Base-by-base conservation (phyloP, 257 asterid species). In the Scutellaria barbata region DNA sequence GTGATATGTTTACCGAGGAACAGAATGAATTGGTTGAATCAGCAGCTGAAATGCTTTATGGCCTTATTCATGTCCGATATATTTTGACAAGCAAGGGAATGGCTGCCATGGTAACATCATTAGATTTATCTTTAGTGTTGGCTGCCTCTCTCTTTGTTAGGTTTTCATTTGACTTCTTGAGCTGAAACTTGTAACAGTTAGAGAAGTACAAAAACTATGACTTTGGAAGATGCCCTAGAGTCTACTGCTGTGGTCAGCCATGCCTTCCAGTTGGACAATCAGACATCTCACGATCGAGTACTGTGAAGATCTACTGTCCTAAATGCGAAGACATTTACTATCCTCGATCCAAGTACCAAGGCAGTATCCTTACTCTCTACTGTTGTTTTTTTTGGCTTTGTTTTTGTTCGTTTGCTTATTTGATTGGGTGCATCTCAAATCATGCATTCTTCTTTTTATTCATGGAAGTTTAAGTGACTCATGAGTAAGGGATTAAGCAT, bases 251-350 rank as follows among this genome's bases (percentile, higher is more conserved):
- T 78, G 98, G 98, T 42, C 96, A 90, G 83, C 96, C 98, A 67
- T 90, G 98, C 81, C 96, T 93, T 75, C 98, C 98, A 5, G 97
- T 93, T 77, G 98, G 98, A 55, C 97, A 88, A 80, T 93, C 98
- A 42, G 97, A 93, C 76, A 85, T 93, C 74, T 95, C 96, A 1
- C 95, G 94, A 11, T 89, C 95, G 39, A 93, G 97, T 77, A 90
- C 96, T 0, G 97, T 90, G 65, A 93, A 93, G 85, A 93, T 90
- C 47, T 93, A 90, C 76, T 93, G 98, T 76, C 96, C 98, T 68
- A 90, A 88, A 79, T 93, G 98, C 33, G 98, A 93, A 72, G 97
- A 93, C 75, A 86, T 93, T 46, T 93, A 93, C 85, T 90, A 93
- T 64, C 98, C 97, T 43, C 92, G 97, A 57, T 93, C 98, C 72